These are phyloP conservation scores for Linnemannia hyalina DNA, from an alignment of 192 early-diverging fungal species.

Conservation along the genomic window DNA sequence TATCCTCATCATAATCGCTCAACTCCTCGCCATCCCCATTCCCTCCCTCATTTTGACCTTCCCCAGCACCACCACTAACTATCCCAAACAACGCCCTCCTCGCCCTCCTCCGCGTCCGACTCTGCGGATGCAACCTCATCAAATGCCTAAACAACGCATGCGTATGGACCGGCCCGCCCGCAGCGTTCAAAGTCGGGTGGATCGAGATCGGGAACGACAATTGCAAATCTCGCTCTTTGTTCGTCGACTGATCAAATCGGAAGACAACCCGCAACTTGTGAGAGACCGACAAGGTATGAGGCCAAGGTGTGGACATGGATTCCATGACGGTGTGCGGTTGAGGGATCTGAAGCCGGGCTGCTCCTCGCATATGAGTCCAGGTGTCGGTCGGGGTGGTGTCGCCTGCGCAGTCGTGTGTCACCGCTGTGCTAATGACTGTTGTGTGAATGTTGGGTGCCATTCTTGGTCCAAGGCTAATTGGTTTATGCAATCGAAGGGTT, in stretches of 20 bases:
- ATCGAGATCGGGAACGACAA: conserved; percentile 39
- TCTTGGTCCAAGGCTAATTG: conserved; percentile 24
- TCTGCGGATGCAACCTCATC: neutral
- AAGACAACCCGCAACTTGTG: conserved; percentile 41
- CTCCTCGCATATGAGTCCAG: conserved; percentile 16
- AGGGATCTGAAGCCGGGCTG: conserved; percentile 34
- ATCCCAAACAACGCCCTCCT: conserved; percentile 2
- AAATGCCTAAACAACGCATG: neutral
- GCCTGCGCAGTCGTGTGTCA: conserved; percentile 18
- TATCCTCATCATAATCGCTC: neutral
- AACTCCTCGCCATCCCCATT: neutral
- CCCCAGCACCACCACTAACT: neutral
- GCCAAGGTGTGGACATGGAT: conserved; percentile 2
- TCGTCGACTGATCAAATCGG: conserved; percentile 15
- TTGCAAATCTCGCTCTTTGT: conserved; percentile 37
- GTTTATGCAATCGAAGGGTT: neutral
- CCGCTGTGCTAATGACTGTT: conserved; percentile 33
- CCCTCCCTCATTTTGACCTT: too few species aligned
- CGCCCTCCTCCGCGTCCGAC: neutral
- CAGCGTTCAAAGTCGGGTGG: conserved; percentile 13
- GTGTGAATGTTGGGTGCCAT: neutral
- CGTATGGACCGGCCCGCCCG: conserved; percentile 28
- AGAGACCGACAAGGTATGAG: conserved; percentile 7
- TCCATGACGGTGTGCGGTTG: conserved; percentile 26
- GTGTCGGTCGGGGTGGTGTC: conserved; percentile 2